These are phyloP conservation scores for Datura wrightii DNA, from an alignment of 257 asterid genomes.

Conservation along the genomic window DNA sequence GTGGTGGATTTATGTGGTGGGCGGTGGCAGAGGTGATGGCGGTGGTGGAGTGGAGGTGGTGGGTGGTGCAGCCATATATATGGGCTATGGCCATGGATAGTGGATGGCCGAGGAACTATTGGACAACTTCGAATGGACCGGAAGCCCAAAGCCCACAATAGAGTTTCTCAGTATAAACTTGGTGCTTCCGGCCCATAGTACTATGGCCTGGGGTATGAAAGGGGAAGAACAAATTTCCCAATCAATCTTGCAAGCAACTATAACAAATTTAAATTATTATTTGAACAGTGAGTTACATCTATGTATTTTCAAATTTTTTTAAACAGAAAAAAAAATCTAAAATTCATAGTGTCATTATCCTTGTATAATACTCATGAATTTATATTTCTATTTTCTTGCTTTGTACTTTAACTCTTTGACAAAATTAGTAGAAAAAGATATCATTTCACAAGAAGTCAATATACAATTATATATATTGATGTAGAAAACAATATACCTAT, in stretches of 20 bases:
- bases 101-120: background rate
- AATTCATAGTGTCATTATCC: too few species aligned
- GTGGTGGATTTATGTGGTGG: slow-evolving; percentile 6
- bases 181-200: background rate
- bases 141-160: background rate
- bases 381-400: too few species aligned
- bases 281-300: too few species aligned
- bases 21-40: slow-evolving; percentile 34
- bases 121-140: background rate
- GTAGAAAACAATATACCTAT: background rate
- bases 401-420: too few species aligned
- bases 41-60: slow-evolving; percentile 11
- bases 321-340: too few species aligned
- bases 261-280: too few species aligned
- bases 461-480: background rate
- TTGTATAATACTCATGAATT: too few species aligned
- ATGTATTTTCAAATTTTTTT: too few species aligned
- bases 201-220: background rate
- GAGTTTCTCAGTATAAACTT: background rate
- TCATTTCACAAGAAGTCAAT: too few species aligned
- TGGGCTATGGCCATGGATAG: background rate
- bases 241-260: too few species aligned
- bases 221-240: background rate
- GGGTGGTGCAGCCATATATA: background rate
- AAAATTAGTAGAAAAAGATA: too few species aligned